Percentiles rank a stretch among this genome's conserved stretches.
Evolutionary conservation across 768 basidiomycete genomes (phyloP).

Genomic region (Tylopilus sp.): DNA sequence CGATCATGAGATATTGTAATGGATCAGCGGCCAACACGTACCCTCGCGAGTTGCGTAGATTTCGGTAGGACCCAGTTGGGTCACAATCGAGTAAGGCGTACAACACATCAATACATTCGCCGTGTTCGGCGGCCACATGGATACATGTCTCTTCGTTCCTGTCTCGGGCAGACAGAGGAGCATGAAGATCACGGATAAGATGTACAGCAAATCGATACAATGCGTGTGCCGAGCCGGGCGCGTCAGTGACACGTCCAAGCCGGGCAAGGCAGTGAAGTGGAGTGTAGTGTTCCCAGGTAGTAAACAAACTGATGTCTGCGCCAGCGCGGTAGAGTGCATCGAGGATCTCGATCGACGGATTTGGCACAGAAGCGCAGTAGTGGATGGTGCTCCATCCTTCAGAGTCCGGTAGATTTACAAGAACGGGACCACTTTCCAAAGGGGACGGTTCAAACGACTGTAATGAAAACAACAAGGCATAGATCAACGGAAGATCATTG

Average conservation of each 20-base stretch:
- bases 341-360: slow-evolving; percentile 58
- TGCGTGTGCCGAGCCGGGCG: slow-evolving; percentile 34
- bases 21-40: slow-evolving; percentile 32
- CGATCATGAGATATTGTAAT: background rate
- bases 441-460: slow-evolving; percentile 43
- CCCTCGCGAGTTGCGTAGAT: slow-evolving; percentile 70
- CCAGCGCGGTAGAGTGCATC: slow-evolving; percentile 75
- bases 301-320: slow-evolving; percentile 71
- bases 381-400: slow-evolving; percentile 75
- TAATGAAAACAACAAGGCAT: slow-evolving; percentile 53
- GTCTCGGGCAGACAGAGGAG: slow-evolving; percentile 65
- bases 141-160: slow-evolving; percentile 72
- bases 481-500: slow-evolving; percentile 48
- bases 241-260: slow-evolving; percentile 31
- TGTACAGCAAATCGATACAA: slow-evolving; percentile 62
- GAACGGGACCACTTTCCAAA: slow-evolving; percentile 36
- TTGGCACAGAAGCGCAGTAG: slow-evolving; percentile 54
- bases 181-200: slow-evolving; percentile 64
- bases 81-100: slow-evolving; percentile 66
- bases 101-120: slow-evolving; percentile 60
- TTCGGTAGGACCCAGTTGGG: slow-evolving; percentile 47
- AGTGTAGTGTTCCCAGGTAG: slow-evolving; percentile 58
- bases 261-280: slow-evolving; percentile 65
- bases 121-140: slow-evolving; percentile 76
- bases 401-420: slow-evolving; percentile 66